Evolutionary conservation across 1,284 basidiomycete genomes (phyloP).

Genomic region (Naganishia liquefaciens): DNA sequence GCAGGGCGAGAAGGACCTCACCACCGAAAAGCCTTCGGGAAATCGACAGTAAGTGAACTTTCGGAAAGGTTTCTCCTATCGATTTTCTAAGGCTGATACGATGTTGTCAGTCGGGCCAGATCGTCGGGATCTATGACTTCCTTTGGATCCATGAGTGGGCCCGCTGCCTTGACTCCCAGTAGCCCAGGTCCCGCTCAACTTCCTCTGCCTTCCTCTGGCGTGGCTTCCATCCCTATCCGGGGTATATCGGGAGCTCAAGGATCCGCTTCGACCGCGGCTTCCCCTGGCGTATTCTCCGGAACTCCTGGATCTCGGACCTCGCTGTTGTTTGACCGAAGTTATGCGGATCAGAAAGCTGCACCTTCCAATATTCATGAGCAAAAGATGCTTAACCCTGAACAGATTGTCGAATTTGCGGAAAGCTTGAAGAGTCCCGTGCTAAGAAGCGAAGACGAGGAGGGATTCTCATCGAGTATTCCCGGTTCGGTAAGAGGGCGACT

Average conservation of each 20-base stretch:
- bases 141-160: background rate
- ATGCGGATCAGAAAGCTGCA: constrained; percentile 14
- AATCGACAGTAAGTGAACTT: constrained; percentile 22
- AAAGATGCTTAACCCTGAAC: constrained; percentile 45
- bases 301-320: constrained; percentile 33
- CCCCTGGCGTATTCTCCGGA: constrained; percentile 15
- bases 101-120: constrained; percentile 34
- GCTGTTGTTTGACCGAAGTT: constrained; percentile 32
- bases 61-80: no score
- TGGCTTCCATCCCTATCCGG: constrained; percentile 3
- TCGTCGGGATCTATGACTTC: constrained; percentile 32
- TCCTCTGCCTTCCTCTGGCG: constrained; percentile 2
- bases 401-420: constrained; percentile 48
- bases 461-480: background rate
- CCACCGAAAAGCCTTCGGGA: constrained; percentile 22
- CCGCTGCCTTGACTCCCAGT: background rate
- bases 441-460: constrained; percentile 29
- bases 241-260: background rate
- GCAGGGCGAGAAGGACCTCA: constrained; percentile 32
- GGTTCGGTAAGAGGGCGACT: background rate
- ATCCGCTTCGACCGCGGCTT: constrained; percentile 25
- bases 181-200: constrained; percentile 18
- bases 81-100: no score
- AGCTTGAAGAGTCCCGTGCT: constrained; percentile 45
- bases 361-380: constrained; percentile 36